A percentile compares a stretch with the other conserved stretches of the same genome.
These are phyloP conservation scores for Fusarium cyanostomum DNA, from an alignment of 2,329 filamentous ascomycete species.

Conservation along the genomic window DNA sequence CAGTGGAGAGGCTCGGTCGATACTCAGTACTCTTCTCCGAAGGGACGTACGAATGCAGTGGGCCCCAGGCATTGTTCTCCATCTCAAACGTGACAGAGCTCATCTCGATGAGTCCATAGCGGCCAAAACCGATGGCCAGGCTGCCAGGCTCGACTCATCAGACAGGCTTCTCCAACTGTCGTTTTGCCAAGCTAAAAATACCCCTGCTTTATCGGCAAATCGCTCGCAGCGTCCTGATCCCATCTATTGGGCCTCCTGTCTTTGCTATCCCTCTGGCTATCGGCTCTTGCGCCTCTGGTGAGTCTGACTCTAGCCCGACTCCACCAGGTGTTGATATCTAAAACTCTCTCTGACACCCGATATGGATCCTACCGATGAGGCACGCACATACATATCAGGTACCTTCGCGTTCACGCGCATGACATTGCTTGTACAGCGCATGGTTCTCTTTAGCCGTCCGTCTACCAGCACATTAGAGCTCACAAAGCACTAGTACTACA, in stretches of 20 bases:
- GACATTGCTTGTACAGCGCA: conserved; percentile 22
- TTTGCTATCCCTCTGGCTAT: not conserved
- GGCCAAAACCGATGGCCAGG: conserved; percentile 9
- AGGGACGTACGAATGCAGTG: conserved; percentile 13
- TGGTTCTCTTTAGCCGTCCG: conserved; percentile 27
- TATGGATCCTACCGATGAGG: conserved; percentile 30
- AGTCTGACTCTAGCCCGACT: conserved; percentile 13
- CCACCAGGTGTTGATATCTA: conserved; percentile 32
- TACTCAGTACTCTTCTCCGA: not conserved
- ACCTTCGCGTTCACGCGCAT: conserved; percentile 32
- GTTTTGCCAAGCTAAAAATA: conserved; percentile 10
- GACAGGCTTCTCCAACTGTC: conserved; percentile 1
- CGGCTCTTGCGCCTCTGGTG: conserved; percentile 7
- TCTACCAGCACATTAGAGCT: conserved; percentile 5
- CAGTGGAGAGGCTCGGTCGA: conserved; percentile 1
- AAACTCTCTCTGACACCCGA: conserved; percentile 34
- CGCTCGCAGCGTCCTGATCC: not conserved
- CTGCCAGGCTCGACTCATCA: conserved; percentile 12
- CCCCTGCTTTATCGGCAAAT: conserved; percentile 8
- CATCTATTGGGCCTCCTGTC: not conserved
- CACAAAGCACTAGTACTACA: not conserved
- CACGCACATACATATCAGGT: conserved; percentile 20
- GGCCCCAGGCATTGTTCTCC: not conserved
- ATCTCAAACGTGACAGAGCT: not conserved
- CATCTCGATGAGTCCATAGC: conserved; percentile 19